Percentiles rank a stretch among this genome's conserved stretches.
phyloP scores from a whole-genome alignment of 768 basidiomycete genomes.

The Gymnopilus dilepis region DNA sequence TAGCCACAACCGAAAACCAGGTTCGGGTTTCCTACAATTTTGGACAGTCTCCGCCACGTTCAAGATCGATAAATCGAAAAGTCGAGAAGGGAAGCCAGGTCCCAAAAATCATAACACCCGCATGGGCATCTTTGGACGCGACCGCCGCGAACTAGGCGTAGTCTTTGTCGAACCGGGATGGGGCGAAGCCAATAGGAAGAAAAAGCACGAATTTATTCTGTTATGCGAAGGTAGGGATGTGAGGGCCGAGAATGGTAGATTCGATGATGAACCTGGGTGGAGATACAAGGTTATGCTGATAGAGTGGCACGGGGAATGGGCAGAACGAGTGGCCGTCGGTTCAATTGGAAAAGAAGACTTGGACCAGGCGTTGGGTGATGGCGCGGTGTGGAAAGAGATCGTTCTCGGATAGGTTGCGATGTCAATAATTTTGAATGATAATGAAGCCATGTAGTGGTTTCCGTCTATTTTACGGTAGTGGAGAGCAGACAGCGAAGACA shows the following conservation, averaged over 20 bases:
- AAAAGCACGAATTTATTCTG: conserved; percentile 14
- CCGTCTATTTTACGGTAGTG: no score
- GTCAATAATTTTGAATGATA: no score
- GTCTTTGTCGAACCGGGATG: conserved; percentile 10
- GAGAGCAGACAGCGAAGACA: no score
- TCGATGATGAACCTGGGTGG: conserved; percentile 15
- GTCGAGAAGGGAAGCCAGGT: no score
- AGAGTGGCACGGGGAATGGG: conserved; percentile 22
- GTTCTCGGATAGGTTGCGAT: no score
- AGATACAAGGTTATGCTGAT: conserved; percentile 18
- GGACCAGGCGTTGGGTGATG: conserved; percentile 2
- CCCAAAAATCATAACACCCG: background rate
- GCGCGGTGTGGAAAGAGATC: background rate
- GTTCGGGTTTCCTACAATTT: conserved; percentile 19
- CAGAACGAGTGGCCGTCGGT: conserved; percentile 16
- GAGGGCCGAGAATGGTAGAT: background rate
- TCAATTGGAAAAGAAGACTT: conserved; percentile 9
- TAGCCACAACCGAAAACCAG: conserved; percentile 9
- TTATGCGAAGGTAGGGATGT: conserved; percentile 17
- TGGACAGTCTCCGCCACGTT: conserved; percentile 15
- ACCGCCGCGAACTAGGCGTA: conserved; percentile 5
- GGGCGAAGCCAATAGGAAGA: conserved; percentile 4
- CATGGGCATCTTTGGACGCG: conserved; percentile 8
- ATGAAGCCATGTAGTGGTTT: no score
- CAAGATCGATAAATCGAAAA: background rate